Evolutionary conservation across 2,329 filamentous ascomycete genomes (phyloP), one percentile per base, ranked within the genome.

Genomic region (Aspergillus brunneoviolaceus): DNA sequence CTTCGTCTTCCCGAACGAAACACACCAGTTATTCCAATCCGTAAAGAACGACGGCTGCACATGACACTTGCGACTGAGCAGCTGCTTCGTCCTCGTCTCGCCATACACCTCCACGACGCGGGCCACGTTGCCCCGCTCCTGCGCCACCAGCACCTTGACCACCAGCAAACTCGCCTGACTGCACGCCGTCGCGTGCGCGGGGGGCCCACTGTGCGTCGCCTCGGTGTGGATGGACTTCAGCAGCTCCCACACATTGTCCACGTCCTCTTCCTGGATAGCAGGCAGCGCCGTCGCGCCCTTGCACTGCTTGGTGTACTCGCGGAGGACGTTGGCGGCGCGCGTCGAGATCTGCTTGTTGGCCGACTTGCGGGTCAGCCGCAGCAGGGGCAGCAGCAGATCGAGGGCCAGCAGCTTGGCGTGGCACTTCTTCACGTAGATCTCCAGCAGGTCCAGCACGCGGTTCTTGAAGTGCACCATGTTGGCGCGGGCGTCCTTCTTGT

Each of bases 391-490:
- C 5, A 97, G 79, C 9, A 95, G 76, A 42, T 86, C 81, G 49
- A 95, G 85, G 0, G 87, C 85, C 1, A 93, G 79, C 1, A 84
- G 77, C 67, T 87, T 89, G 23, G 83, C 82, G 58, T 89, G 85
- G 76, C 95, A 89, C 67, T 89, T 89, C 74, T 90, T 92, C 64
- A 95, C 82, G 75, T 92, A 98, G 64, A 95, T 89, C 61, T 89
- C 86, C 11, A 98, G 82, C 1, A 98, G 84, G 71, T 98, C 95
- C 4, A 98, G 84, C 5, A 97, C 89, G 48, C 93, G 90, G 75
- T 91, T 91, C 81, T 99, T 99, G 84, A 99, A 96, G 77, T 94
- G 93, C 69, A 96, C 81, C 71, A 98, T 91, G 21, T 87, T 92
- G 67, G 94, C 90, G 72, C 91, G 95, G 57, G 94, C 93, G 61